Evolutionary conservation across 2,329 filamentous ascomycete species (phyloP).

Genomic region (Leptographium wingfieldii): DNA sequence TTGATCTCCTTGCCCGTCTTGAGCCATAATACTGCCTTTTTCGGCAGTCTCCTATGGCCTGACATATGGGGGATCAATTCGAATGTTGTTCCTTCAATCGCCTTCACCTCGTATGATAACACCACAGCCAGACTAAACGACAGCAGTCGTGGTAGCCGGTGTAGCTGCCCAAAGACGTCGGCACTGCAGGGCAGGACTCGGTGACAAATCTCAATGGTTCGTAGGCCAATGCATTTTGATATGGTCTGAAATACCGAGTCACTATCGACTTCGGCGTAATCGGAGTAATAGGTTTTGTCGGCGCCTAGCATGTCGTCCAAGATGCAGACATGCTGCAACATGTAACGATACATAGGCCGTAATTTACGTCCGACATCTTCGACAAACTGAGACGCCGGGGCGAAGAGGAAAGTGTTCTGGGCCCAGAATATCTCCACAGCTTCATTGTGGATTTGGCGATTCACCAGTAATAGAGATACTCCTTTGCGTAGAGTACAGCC

Average conservation of each 20-base stretch:
- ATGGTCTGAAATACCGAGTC: not conserved
- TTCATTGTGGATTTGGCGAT: slow-evolving; percentile 10
- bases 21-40: slow-evolving; percentile 2
- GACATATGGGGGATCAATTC: not conserved
- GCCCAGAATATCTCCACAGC: slow-evolving; percentile 11
- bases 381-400: not conserved
- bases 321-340: slow-evolving; percentile 10
- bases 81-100: not conserved
- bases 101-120: not conserved
- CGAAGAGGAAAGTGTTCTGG: slow-evolving; percentile 6
- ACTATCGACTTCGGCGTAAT: not conserved
- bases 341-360: slow-evolving; percentile 6
- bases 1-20: slow-evolving; percentile 4
- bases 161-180: not conserved
- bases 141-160: slow-evolving; percentile 1
- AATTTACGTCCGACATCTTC: slow-evolving; percentile 4
- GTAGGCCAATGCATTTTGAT: slow-evolving; percentile 5
- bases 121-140: slow-evolving; percentile 1
- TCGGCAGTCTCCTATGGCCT: not conserved
- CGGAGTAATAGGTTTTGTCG: not conserved
- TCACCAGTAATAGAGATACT: slow-evolving; percentile 6
- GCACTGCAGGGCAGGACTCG: not conserved
- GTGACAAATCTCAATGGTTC: slow-evolving; percentile 5
- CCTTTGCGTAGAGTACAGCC: slow-evolving; percentile 6
- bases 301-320: slow-evolving; percentile 1